phyloP scores from a whole-genome alignment of 164 flowering plant genomes.

The Buxus sempervirens region DNA sequence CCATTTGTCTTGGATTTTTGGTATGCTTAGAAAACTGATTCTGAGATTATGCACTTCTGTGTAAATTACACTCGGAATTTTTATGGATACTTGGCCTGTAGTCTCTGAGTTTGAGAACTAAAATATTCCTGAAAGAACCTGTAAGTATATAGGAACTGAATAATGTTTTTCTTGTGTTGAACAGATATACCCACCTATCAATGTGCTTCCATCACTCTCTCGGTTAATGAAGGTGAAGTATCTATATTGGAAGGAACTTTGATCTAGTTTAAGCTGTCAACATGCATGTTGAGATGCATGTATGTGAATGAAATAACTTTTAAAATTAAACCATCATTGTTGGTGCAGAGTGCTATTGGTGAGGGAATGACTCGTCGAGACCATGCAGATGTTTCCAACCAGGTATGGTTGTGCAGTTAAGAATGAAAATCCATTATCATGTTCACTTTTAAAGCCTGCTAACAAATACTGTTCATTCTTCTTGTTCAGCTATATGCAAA shows the following conservation, averaged over 20 bases:
- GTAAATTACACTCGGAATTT: too few species aligned
- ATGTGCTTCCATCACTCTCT: constrained; percentile 98
- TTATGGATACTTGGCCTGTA: too few species aligned
- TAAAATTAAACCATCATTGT: neutral
- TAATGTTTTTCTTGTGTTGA: constrained; percentile 4
- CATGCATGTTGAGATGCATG: neutral
- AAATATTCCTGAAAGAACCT: neutral
- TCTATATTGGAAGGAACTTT: neutral
- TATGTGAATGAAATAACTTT: neutral
- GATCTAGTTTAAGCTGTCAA: neutral
- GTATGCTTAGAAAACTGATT: too few species aligned
- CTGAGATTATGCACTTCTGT: too few species aligned
- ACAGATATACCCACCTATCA: constrained; percentile 97
- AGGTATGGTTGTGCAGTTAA: constrained; percentile 40
- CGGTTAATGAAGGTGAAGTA: constrained; percentile 87
- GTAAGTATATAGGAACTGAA: neutral
- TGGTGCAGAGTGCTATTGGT: constrained; percentile 89
- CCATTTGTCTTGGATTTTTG: too few species aligned
- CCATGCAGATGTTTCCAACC: constrained; percentile 97
- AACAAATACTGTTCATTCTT: neutral
- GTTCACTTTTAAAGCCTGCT: neutral
- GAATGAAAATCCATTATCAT: neutral
- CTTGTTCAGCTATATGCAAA: constrained; percentile 85
- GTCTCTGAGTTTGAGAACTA: too few species aligned
- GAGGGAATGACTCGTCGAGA: constrained; percentile 98